Evolutionary conservation across 2,329 filamentous ascomycete genomes (phyloP), one percentile per base, ranked within the genome.

Genomic region (Davidsoniella virescens): DNA sequence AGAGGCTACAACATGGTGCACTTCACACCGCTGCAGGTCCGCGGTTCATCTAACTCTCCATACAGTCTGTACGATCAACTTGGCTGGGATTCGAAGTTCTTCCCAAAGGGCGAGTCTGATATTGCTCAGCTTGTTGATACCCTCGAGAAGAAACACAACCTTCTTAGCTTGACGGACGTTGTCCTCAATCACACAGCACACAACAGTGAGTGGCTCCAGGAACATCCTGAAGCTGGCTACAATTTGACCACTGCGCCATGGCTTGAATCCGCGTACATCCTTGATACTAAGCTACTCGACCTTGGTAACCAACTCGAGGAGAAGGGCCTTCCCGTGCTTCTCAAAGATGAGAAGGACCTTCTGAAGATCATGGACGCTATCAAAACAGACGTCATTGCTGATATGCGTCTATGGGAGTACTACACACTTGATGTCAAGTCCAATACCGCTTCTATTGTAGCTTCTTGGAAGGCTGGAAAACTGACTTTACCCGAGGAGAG

Each of bases 1-100:
- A 76, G 92, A 54, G 88, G 88, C 43, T 98, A 98, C 72, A 98
- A 98, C 67, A 95, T 96, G 87, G 80, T 98, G 54, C 92, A 98
- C 65, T 98, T 98, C 64, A 95, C 92, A 2, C 92, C 92, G 8
- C 70, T 98, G 56, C 92, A 94, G 72, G 73, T 83, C 52, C 80
- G 92, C 53, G 92, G 92, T 52, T 74, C 72, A 42, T 98, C 92
- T 48, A 94, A 98, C 62, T 98, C 92, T 1, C 92, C 92, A 0
- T 98, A 96, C 70, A 98, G 92, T 64, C 77, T 98, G 59, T 94
- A 84, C 63, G 85, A 98, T 60, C 93, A 98, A 67, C 72, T 93
- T 18, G 72, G 73, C 42, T 98, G 93, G 71, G 93, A 98, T 62
- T 75, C 81, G 4, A 68, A 69, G 7, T 77, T 81, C 59, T 98